These are phyloP conservation scores for Sporothrix inflata DNA, from an alignment of 2,329 filamentous ascomycete genomes.

Conservation along the genomic window DNA sequence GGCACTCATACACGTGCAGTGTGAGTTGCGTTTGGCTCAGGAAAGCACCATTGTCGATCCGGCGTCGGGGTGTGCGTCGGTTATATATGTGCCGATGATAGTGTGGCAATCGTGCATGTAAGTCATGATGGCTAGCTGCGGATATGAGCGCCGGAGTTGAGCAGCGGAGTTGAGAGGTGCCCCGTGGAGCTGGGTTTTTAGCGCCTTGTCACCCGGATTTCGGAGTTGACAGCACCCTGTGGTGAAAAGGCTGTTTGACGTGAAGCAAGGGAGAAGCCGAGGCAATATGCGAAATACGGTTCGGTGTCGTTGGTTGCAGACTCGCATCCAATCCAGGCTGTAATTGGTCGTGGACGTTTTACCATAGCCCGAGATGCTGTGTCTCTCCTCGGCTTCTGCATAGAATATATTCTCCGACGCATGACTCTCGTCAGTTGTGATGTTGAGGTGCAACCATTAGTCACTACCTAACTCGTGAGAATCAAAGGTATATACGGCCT, in stretches of 20 bases:
- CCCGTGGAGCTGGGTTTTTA: neutral
- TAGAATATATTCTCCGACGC: neutral
- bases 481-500: neutral
- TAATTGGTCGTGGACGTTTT: neutral
- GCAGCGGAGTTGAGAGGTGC: conserved; percentile 18
- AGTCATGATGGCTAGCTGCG: neutral
- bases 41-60: neutral
- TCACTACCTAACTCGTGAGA: neutral
- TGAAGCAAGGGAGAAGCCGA: conserved; percentile 4
- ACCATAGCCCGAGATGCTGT: neutral
- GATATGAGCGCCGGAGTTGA: neutral
- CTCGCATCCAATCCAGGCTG: neutral
- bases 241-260: neutral
- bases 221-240: neutral
- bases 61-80: neutral
- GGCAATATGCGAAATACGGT: conserved; percentile 1
- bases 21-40: neutral
- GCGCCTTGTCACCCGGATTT: neutral
- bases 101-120: neutral
- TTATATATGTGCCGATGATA: conserved; percentile 20
- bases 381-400: neutral
- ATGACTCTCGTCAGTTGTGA: neutral
- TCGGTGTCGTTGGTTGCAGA: neutral
- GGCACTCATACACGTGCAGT: neutral
- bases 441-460: neutral